Evolutionary conservation across 1,284 basidiomycete genomes (phyloP), one percentile per base, ranked within the genome.

Genomic region (Pterulicium gracile): DNA sequence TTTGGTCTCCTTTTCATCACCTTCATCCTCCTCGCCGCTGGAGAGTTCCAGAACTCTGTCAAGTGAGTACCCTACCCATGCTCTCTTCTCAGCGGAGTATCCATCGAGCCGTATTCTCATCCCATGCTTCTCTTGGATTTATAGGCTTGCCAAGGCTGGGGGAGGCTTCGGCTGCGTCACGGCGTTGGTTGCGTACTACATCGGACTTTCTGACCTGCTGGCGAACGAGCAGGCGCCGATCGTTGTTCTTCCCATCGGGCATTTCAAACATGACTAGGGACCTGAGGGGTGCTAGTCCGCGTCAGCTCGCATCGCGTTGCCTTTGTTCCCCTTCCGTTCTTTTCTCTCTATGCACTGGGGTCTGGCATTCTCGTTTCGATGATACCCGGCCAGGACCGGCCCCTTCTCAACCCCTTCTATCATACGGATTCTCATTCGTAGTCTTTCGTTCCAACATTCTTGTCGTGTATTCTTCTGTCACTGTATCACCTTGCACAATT

Each of bases 11-110:
- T 41, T 10, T 41, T 17, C 10, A 20, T 41, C n/a, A 41, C 39
- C 13, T 41, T 41, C 19, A 15, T 41, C n/a, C 39, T 41, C 39
- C 39, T 41, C n/a, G n/a, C 19, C 19, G n/a, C 19, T 41, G 39
- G 39, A 10, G 39, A n/a, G 18, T 41, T 10, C 7, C 7, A 7
- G 7, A 10, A 7, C 10, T 10, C 7, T 7, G 39, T 41, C 39
- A 19, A 41, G 39, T 41, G 18, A 10, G 39, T n/a, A 15, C 18
- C 18, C 39, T n/a, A n/a, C n/a, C 19, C 19, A 41, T 20, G 13
- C 18, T 20, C 19, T 41, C 19, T 15, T 10, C 39, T 41, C 19
- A 10, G 10, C 18, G 7, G 10, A 10, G 13, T 15, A 10, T 41
- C 7, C n/a, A n/a, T n/a, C n/a, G n/a, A n/a, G n/a, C n/a, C n/a